Evolutionary conservation across 106 monocot species (phyloP).

Genomic region (Cymbidium sinense): DNA sequence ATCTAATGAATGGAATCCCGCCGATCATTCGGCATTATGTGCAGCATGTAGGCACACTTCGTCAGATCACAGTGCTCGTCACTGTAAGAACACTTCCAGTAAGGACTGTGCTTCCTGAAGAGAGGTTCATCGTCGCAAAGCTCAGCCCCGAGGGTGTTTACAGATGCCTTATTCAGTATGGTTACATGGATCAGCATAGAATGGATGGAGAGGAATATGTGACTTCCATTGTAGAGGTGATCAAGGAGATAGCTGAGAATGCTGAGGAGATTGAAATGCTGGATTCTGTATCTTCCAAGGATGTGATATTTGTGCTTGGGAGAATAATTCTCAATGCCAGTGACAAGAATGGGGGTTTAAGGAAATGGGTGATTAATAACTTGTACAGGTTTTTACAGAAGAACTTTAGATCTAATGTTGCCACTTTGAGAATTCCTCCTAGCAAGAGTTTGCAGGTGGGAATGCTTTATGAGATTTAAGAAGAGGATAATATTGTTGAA

Average conservation of each 20-base stretch:
- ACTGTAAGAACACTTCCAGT: slow-evolving; percentile 42
- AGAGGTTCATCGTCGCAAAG: slow-evolving; percentile 32
- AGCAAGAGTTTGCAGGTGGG: slow-evolving; percentile 37
- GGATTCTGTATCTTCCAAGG: slow-evolving; percentile 12
- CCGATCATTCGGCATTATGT: slow-evolving; percentile 50
- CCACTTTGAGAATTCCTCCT: slow-evolving; percentile 38
- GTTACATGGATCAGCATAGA: slow-evolving; percentile 42
- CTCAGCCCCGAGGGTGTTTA: slow-evolving; percentile 41
- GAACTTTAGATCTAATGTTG: slow-evolving; percentile 44
- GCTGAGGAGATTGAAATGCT: slow-evolving; percentile 17
- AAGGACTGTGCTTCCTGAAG: slow-evolving; percentile 23
- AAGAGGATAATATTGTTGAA: background rate
- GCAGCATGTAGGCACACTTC: slow-evolving; percentile 29
- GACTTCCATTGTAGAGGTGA: slow-evolving; percentile 13
- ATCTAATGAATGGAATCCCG: slow-evolving; percentile 49
- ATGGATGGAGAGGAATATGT: slow-evolving; percentile 38
- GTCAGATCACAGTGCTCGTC: slow-evolving; percentile 34
- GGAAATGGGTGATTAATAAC: slow-evolving; percentile 15
- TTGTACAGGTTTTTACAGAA: slow-evolving; percentile 65
- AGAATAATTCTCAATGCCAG: slow-evolving; percentile 29
- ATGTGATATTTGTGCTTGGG: slow-evolving; percentile 35
- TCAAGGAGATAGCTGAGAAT: slow-evolving; percentile 18
- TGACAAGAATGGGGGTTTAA: slow-evolving; percentile 16
- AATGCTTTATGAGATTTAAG: slow-evolving; percentile 47
- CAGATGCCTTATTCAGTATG: slow-evolving; percentile 48